A percentile compares a stretch with the other conserved stretches of the same genome.
phyloP scores from a whole-genome alignment of 2,329 filamentous ascomycete genomes.

The Capronia americana region DNA sequence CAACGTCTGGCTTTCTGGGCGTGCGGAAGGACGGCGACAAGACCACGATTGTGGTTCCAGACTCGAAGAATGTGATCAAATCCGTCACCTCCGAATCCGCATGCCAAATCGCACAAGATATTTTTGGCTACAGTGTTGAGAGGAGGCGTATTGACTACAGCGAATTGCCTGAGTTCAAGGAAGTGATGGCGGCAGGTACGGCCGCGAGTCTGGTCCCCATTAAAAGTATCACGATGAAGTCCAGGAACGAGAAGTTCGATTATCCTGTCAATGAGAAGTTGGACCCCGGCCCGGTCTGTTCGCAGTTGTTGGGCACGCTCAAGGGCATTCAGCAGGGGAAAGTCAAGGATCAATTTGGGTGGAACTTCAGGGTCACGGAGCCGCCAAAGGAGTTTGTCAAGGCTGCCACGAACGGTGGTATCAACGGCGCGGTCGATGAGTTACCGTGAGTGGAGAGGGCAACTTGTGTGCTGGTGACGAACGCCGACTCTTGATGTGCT shows the following conservation, averaged over 20 bases:
- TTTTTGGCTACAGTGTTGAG: conserved; percentile 85
- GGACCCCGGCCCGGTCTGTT: conserved; percentile 75
- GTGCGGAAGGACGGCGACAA: conserved; percentile 64
- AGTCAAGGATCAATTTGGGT: conserved; percentile 76
- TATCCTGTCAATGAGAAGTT: conserved; percentile 56
- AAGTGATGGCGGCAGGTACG: conserved; percentile 91
- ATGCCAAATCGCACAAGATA: conserved; percentile 70
- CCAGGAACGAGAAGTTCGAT: conserved; percentile 61
- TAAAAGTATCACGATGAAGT: conserved; percentile 80
- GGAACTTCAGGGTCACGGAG: conserved; percentile 60
- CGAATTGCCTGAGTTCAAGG: conserved; percentile 68
- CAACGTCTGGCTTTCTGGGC: conserved; percentile 90
- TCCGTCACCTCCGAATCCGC: conserved; percentile 83
- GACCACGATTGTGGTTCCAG: conserved; percentile 78
- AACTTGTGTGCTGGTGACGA: not conserved
- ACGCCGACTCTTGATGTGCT: not conserved
- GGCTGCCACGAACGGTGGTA: conserved; percentile 18
- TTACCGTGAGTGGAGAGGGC: conserved; percentile 23
- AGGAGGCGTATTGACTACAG: conserved; percentile 67
- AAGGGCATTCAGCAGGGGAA: conserved; percentile 87
- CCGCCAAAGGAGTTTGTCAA: conserved; percentile 35
- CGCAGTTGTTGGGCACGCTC: conserved; percentile 74
- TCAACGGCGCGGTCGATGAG: conserved; percentile 34
- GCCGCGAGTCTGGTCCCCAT: conserved; percentile 91
- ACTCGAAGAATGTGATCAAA: conserved; percentile 85